These are phyloP conservation scores for Suillus plorans DNA, from an alignment of 768 basidiomycete species.

Conservation along the genomic window DNA sequence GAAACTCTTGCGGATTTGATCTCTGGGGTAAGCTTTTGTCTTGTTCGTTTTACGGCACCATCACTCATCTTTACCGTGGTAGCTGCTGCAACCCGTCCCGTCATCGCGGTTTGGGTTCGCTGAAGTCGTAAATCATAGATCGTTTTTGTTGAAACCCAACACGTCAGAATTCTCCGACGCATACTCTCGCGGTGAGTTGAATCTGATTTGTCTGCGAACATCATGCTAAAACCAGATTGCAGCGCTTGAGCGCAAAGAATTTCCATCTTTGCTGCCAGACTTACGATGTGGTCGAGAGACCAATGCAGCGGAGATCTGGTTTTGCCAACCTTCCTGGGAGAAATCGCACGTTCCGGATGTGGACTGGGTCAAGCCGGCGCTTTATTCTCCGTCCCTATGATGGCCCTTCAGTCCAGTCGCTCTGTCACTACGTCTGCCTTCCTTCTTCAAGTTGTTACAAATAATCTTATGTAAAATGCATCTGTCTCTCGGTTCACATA, in stretches of 20 bases:
- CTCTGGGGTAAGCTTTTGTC: background rate
- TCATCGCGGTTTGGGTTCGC: background rate
- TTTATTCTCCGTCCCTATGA: background rate
- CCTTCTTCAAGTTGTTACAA: background rate
- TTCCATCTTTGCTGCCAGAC: background rate
- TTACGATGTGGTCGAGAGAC: background rate
- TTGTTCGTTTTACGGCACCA: background rate
- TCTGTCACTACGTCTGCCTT: background rate
- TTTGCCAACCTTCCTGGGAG: background rate
- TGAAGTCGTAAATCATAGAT: background rate
- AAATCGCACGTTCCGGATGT: background rate
- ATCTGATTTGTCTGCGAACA: background rate
- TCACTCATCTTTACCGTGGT: background rate
- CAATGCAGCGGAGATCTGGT: background rate
- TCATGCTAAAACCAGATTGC: background rate
- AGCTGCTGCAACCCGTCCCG: background rate
- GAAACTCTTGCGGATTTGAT: background rate
- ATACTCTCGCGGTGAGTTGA: background rate
- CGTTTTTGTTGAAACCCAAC: background rate
- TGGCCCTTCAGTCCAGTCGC: background rate
- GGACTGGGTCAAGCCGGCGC: background rate
- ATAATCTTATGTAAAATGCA: background rate
- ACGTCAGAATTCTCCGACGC: background rate
- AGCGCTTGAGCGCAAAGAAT: background rate
- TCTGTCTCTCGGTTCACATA: background rate